Conservation (phyloP, 495 filamentous ascomycete genomes). For the Neurospora sp. region DNA sequence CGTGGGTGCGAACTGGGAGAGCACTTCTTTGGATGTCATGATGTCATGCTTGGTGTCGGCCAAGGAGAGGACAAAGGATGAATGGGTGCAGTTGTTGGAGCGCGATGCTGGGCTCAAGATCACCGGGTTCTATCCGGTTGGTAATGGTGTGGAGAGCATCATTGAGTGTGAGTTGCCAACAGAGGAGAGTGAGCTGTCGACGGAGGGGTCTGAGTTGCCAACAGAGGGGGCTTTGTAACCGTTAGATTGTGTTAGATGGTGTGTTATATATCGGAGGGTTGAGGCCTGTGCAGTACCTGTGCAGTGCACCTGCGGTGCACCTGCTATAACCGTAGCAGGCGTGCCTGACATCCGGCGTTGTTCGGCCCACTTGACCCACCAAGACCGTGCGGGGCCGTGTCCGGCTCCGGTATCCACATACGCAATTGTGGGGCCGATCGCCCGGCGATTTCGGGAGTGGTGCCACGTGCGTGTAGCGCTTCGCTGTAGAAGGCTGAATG, state of each 20-base stretch:
- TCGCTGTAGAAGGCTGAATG: too few species aligned
- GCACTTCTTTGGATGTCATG: conserved; percentile 30
- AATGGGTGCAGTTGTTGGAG: conserved; percentile 20
- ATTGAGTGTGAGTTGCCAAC: conserved; percentile 29
- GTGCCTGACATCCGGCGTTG: background rate
- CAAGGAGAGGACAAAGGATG: conserved; percentile 22
- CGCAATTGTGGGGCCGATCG: background rate
- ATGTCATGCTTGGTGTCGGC: conserved; percentile 23
- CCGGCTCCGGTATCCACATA: background rate
- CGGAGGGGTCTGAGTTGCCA: background rate
- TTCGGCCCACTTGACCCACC: background rate
- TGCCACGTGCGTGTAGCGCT: background rate
- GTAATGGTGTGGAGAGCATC: conserved; percentile 29
- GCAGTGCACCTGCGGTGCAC: background rate
- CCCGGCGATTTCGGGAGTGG: background rate
- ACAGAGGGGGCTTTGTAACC: background rate
- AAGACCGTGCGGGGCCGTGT: too few species aligned
- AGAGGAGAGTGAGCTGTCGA: background rate
- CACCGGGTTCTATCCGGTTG: conserved; percentile 29
- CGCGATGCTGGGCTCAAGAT: conserved; percentile 31
- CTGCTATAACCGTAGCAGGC: background rate
- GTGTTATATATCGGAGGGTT: too few species aligned
- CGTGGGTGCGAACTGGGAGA: conserved; percentile 30
- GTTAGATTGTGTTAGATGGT: too few species aligned
- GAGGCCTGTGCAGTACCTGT: too few species aligned